A percentile compares a stretch with the other conserved stretches of the same genome.
Evolutionary conservation across 2,329 filamentous ascomycete species (phyloP).

Genomic region (Dothideomycetidae sp.): DNA sequence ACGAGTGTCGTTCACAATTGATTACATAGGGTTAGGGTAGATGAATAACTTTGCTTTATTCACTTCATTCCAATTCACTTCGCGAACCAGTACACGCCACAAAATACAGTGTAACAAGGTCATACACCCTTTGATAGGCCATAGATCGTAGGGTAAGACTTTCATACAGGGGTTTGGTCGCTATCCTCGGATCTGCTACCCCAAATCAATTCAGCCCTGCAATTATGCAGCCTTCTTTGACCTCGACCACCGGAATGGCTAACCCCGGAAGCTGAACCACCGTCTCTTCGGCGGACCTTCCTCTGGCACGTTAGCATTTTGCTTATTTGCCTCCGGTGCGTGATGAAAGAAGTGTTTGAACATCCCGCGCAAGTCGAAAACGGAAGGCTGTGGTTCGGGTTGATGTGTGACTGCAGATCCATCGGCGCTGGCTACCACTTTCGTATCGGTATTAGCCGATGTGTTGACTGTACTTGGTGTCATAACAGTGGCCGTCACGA

Average conservation of each 20-base stretch:
- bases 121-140: no score
- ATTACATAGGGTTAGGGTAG: no score
- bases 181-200: no score
- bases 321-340: not conserved
- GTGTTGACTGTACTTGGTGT: not conserved
- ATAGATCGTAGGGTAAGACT: no score
- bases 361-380: not conserved
- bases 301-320: not conserved
- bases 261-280: not conserved
- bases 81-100: no score
- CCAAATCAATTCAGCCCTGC: no score
- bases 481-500: slow-evolving; percentile 6
- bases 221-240: not conserved
- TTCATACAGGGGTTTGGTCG: no score
- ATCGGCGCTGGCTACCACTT: not conserved
- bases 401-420: not conserved
- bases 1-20: no score
- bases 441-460: not conserved
- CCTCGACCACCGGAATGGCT: not conserved
- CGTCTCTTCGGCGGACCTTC: not conserved
- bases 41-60: no score
- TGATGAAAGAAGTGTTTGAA: not conserved
- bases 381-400: not conserved
- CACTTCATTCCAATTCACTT: no score
- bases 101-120: no score